Conservation (phyloP, 1,139 yeast genomes). For the Lodderomyces elongisporus region DNA sequence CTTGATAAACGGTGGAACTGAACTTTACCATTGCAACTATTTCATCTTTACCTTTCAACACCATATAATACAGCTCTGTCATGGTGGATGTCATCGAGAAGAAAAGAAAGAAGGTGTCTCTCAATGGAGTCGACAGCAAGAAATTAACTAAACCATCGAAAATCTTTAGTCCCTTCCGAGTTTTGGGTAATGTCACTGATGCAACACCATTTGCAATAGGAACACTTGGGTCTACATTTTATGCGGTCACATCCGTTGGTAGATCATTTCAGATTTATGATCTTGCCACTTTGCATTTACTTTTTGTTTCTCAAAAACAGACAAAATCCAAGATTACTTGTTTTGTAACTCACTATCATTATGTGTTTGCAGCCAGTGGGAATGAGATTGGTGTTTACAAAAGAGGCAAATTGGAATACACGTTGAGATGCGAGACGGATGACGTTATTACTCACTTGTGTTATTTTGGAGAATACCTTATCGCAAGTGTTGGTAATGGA, state of each 20-base stretch:
- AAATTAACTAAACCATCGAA: conserved; percentile 20
- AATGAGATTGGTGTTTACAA: conserved; percentile 70
- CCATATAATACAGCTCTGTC: background rate
- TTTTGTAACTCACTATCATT: conserved; percentile 76
- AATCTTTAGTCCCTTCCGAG: conserved; percentile 44
- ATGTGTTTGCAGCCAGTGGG: conserved; percentile 75
- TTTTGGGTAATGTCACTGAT: conserved; percentile 66
- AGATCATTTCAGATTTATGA: conserved; percentile 89
- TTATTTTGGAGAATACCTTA: conserved; percentile 75
- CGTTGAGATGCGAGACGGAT: conserved; percentile 34
- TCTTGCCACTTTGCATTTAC: conserved; percentile 77
- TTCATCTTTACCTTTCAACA: no score
- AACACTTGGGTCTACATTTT: conserved; percentile 80
- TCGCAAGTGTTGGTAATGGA: conserved; percentile 52
- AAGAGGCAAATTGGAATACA: conserved; percentile 72
- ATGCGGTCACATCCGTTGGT: conserved; percentile 88
- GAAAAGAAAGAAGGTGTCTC: conserved; percentile 25
- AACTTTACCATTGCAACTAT: no score
- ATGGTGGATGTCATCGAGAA: conserved; percentile 33
- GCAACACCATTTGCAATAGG: conserved; percentile 84
- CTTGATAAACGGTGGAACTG: no score
- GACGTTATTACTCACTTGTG: conserved; percentile 45
- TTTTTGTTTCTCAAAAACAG: conserved; percentile 82
- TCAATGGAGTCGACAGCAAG: conserved; percentile 4
- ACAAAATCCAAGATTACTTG: conserved; percentile 67